Conservation (phyloP, 805 yeast species). For the Dipodascus albidus region DNA sequence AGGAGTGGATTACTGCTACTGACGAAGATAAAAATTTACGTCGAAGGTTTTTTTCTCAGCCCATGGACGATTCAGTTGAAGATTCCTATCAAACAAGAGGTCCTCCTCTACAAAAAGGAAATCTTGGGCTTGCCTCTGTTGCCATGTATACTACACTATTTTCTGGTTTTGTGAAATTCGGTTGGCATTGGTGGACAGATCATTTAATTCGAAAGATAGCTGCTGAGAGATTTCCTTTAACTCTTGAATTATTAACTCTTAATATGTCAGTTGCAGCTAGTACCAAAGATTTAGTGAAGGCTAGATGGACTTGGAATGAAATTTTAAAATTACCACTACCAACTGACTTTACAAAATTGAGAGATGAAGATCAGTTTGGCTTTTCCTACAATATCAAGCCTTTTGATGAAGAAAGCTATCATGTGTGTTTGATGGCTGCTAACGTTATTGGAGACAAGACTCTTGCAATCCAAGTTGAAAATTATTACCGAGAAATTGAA, state of each 20-base stretch:
- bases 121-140: background rate
- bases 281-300: constrained; percentile 13
- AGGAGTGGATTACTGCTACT: background rate
- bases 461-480: background rate
- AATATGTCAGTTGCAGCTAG: constrained; percentile 15
- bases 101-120: background rate
- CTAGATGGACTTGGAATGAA: constrained; percentile 12
- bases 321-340: constrained; percentile 7
- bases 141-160: constrained; percentile 5
- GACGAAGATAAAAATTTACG: background rate
- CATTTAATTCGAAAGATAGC: constrained; percentile 6
- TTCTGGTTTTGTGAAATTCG: constrained; percentile 11
- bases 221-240: constrained; percentile 2
- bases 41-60: background rate
- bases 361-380: background rate
- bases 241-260: constrained; percentile 12
- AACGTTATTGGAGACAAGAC: background rate
- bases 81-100: background rate
- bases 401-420: constrained; percentile 1
- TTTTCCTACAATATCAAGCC: constrained; percentile 1
- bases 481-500: background rate
- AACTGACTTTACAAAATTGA: background rate
- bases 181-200: constrained; percentile 8
- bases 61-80: constrained; percentile 2
- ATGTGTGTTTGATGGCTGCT: background rate